Evolutionary conservation across 495 filamentous ascomycete genomes (phyloP).

Genomic region (Penicillium cinerascens): DNA sequence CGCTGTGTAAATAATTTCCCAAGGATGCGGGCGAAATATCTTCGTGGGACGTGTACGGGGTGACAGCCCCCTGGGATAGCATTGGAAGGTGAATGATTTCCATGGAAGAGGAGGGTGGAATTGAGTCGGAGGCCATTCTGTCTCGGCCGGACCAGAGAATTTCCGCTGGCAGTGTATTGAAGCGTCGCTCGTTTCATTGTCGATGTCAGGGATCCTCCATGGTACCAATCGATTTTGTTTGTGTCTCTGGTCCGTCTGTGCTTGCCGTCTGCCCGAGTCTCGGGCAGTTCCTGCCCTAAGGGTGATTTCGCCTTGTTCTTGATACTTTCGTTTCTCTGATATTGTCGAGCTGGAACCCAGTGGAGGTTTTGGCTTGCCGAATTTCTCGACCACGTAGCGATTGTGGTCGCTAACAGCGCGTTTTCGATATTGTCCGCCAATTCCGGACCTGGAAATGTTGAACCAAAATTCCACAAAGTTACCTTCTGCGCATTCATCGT

Average conservation of each 20-base stretch:
- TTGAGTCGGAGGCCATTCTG: neutral
- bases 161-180: neutral
- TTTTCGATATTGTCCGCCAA: neutral
- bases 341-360: no score
- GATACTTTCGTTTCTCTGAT: neutral
- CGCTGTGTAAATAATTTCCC: conserved; percentile 1
- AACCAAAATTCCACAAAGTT: conserved; percentile 3
- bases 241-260: neutral
- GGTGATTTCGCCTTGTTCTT: neutral
- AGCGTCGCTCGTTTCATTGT: neutral
- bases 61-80: conserved; percentile 3
- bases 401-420: neutral
- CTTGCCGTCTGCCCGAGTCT: neutral
- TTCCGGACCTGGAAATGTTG: neutral
- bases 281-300: neutral
- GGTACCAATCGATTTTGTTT: neutral
- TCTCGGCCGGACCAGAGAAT: neutral
- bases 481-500: neutral
- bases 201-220: neutral
- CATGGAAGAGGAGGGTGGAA: neutral
- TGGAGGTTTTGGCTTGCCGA: neutral
- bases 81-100: conserved; percentile 3
- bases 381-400: neutral
- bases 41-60: conserved; percentile 7
- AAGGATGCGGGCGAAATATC: conserved; percentile 4